A percentile compares a stretch with the other conserved stretches of the same genome.
These are phyloP conservation scores for Byssothecium circinans DNA, from an alignment of 2,329 filamentous ascomycete genomes.

Conservation along the genomic window DNA sequence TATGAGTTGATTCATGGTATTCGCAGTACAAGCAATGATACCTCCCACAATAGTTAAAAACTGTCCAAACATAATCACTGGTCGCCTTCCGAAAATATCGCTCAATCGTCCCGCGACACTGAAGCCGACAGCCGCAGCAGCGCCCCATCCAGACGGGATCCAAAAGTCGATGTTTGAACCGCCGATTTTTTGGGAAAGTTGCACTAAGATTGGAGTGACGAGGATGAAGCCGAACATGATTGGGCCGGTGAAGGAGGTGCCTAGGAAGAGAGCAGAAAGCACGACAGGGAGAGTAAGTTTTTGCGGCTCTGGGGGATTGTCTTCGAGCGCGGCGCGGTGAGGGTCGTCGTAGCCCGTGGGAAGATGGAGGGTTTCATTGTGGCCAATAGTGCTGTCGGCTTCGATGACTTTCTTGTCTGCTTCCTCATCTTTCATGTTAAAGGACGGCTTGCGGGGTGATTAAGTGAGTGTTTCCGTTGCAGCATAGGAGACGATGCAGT, in stretches of 20 bases:
- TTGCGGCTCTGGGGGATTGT: slow-evolving; percentile 15
- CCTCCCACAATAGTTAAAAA: slow-evolving; percentile 34
- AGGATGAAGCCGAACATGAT: slow-evolving; percentile 25
- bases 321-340: slow-evolving; percentile 18
- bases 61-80: slow-evolving; percentile 36
- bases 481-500: too few species aligned
- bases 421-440: slow-evolving; percentile 3
- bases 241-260: slow-evolving; percentile 24
- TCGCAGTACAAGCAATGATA: slow-evolving; percentile 26
- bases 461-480: too few species aligned
- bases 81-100: slow-evolving; percentile 38
- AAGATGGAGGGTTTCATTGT: slow-evolving; percentile 3
- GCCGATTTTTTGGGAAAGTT: slow-evolving; percentile 17
- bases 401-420: background rate
- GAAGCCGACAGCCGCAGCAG: slow-evolving; percentile 35
- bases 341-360: slow-evolving; percentile 15
- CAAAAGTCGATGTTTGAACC: slow-evolving; percentile 24
- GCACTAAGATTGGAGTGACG: slow-evolving; percentile 21
- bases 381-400: background rate
- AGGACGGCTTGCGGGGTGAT: too few species aligned
- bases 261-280: slow-evolving; percentile 20
- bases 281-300: slow-evolving; percentile 16
- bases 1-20: slow-evolving; percentile 29
- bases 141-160: slow-evolving; percentile 31
- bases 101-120: slow-evolving; percentile 35